phyloP scores from a whole-genome alignment of 1,139 yeast species.

The Blastobotrys aristatus region DNA sequence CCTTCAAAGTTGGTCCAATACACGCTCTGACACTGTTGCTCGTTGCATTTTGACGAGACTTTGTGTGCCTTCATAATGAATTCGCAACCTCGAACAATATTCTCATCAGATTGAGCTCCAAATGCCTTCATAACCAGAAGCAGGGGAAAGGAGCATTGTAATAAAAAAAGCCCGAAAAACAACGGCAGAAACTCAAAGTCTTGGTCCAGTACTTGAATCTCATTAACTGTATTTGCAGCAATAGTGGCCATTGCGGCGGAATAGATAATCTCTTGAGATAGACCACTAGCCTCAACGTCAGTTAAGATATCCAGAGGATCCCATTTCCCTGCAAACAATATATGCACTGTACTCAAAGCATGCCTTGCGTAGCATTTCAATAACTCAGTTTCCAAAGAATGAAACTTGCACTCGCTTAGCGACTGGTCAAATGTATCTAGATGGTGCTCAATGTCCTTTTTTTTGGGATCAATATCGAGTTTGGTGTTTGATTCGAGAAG shows the following conservation, averaged over 20 bases:
- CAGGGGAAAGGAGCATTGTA: conserved; percentile 3
- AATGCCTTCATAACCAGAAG: conserved; percentile 1
- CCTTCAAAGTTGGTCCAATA: neutral
- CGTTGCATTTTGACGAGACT: neutral
- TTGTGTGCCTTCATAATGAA: neutral
- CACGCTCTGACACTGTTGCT: neutral
- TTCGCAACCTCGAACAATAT: conserved; percentile 1
- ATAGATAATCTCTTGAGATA: neutral
- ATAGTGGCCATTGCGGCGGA: conserved; percentile 3
- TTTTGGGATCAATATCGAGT: neutral
- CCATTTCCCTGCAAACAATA: conserved; percentile 2
- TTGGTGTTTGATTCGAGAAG: neutral
- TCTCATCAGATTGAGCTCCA: conserved; percentile 1
- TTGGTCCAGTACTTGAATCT: neutral
- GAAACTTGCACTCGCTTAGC: neutral
- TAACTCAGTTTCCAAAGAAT: neutral
- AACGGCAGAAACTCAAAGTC: neutral
- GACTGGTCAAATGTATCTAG: conserved; percentile 1
- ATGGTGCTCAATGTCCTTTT: neutral
- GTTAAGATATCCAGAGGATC: conserved; percentile 1
- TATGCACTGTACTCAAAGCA: neutral
- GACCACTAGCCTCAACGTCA: neutral
- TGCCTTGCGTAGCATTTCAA: conserved; percentile 1
- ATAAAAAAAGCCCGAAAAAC: neutral
- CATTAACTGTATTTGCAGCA: neutral